A percentile compares a stretch with the other conserved stretches of the same genome.
Conservation (phyloP, 23 red algal species). For the Porphyridium purpureum region DNA sequence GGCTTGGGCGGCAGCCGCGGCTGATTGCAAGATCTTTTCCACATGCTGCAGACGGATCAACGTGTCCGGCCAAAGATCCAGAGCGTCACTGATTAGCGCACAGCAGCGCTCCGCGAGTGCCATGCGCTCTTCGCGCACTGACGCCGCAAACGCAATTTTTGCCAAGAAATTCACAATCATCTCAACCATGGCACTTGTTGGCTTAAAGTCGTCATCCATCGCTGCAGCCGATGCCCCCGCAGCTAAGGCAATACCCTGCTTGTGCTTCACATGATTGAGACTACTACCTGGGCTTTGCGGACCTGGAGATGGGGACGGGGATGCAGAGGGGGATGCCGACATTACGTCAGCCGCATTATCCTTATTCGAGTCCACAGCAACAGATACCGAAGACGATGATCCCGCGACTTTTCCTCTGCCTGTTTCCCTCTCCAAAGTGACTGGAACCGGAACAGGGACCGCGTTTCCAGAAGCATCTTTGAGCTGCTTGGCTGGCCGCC, state of each 20-base stretch:
- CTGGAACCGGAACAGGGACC: slow-evolving; percentile 3
- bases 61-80: slow-evolving; percentile 36
- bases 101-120: slow-evolving; percentile 27
- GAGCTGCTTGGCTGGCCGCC: slow-evolving; percentile 20
- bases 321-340: no score
- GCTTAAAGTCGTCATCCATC: slow-evolving; percentile 32
- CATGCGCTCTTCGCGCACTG: slow-evolving; percentile 20
- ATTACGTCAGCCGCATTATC: no score
- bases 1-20: background rate
- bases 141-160: slow-evolving; percentile 26
- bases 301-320: no score
- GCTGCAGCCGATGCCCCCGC: background rate
- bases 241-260: no score
- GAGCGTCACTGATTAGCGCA: slow-evolving; percentile 13
- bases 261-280: no score
- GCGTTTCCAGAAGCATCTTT: slow-evolving; percentile 15
- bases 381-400: no score
- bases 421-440: no score
- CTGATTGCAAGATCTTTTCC: slow-evolving; percentile 12
- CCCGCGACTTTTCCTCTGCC: no score
- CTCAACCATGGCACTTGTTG: slow-evolving; percentile 28
- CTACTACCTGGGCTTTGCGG: no score
- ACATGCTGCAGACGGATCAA: slow-evolving; percentile 23
- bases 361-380: no score
- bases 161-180: slow-evolving; percentile 34